A percentile compares a stretch with the other conserved stretches of the same genome.
Evolutionary conservation across 192 early-diverging fungal genomes (phyloP).

Genomic region (Chytriomyces sp.): DNA sequence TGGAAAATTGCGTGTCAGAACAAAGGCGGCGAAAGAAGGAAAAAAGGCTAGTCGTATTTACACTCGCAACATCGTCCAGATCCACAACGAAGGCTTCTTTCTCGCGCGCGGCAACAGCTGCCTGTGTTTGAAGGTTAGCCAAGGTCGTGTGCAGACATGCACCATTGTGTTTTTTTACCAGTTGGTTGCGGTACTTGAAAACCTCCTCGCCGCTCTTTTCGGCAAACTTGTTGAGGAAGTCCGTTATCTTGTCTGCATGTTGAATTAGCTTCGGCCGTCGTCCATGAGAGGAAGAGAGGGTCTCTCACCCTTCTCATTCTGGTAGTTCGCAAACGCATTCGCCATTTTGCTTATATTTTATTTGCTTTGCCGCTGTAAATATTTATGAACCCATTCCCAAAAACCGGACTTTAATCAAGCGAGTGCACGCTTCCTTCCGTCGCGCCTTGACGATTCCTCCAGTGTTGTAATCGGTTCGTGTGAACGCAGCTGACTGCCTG

Average conservation of each 20-base stretch:
- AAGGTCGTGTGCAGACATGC: neutral
- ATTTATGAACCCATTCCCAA: too few relatives aligned
- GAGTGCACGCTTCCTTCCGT: too few relatives aligned
- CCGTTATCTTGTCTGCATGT: conserved; percentile 41
- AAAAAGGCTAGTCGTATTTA: conserved; percentile 10
- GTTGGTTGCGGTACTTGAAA: conserved; percentile 42
- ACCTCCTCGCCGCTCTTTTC: neutral
- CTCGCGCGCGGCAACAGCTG: conserved; percentile 42
- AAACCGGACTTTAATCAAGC: too few relatives aligned
- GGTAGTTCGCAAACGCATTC: conserved; percentile 45
- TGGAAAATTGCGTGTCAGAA: neutral
- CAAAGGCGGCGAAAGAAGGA: neutral
- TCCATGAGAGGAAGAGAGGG: neutral
- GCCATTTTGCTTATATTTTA: neutral
- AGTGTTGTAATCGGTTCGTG: too few relatives aligned
- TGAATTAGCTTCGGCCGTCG: neutral
- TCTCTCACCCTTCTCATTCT: conserved; percentile 48
- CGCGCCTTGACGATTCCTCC: too few relatives aligned
- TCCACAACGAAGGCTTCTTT: conserved; percentile 44
- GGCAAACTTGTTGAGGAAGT: conserved; percentile 48
- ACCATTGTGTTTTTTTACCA: conserved; percentile 27
- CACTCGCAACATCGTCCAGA: conserved; percentile 53
- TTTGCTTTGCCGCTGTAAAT: too few relatives aligned
- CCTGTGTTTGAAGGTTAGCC: conserved; percentile 28
- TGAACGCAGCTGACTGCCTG: too few relatives aligned